phyloP scores from a whole-genome alignment of 2,329 filamentous ascomycete genomes.

The Dothistroma pini region DNA sequence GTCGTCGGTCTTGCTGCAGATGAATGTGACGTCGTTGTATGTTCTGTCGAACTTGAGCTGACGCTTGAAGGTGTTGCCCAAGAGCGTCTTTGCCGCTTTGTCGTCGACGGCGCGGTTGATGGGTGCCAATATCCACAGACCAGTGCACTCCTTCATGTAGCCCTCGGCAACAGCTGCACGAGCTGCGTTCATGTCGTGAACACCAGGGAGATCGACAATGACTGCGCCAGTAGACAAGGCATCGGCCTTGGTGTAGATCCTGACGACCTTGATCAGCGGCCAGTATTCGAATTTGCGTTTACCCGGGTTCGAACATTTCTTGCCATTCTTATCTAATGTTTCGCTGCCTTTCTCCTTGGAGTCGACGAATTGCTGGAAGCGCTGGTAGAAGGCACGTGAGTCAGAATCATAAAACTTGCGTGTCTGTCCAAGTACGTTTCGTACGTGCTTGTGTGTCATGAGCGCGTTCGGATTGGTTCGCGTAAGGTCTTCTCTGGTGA shows the following conservation, averaged over 20 bases:
- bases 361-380: slow-evolving; percentile 52
- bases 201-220: slow-evolving; percentile 57
- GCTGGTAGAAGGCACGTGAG: slow-evolving; percentile 43
- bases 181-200: slow-evolving; percentile 59
- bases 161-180: slow-evolving; percentile 54
- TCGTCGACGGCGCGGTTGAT: slow-evolving; percentile 60
- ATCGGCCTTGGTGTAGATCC: slow-evolving; percentile 50
- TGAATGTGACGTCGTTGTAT: slow-evolving; percentile 55
- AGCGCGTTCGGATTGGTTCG: slow-evolving; percentile 41
- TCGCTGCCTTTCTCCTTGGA: slow-evolving; percentile 49
- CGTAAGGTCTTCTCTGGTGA: slow-evolving; percentile 40
- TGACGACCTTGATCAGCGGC: slow-evolving; percentile 54
- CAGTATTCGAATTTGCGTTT: slow-evolving; percentile 42
- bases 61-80: slow-evolving; percentile 55
- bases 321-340: slow-evolving; percentile 29
- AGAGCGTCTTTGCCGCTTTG: slow-evolving; percentile 54
- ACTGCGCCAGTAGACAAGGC: slow-evolving; percentile 52
- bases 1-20: slow-evolving; percentile 62
- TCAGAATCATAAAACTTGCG: slow-evolving; percentile 39
- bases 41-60: slow-evolving; percentile 59
- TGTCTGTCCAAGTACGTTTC: slow-evolving; percentile 46
- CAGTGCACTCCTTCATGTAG: slow-evolving; percentile 59
- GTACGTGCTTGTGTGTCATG: slow-evolving; percentile 40
- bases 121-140: slow-evolving; percentile 60
- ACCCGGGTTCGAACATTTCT: slow-evolving; percentile 28